Conservation (phyloP, 192 early-diverging fungal genomes). For the Entomortierella parvispora region DNA sequence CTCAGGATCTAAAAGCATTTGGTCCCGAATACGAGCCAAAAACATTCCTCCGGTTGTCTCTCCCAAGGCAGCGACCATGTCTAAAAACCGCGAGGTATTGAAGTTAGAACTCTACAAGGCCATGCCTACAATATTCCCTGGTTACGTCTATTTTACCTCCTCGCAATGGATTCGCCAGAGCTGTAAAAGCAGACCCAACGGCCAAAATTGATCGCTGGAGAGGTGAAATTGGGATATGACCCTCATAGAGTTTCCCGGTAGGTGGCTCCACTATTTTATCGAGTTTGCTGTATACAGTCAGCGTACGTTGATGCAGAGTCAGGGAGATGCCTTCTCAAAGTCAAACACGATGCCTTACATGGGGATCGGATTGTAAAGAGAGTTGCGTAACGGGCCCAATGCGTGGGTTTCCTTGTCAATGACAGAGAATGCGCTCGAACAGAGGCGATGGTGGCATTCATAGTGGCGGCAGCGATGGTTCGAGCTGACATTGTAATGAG, state of each 20-base stretch:
- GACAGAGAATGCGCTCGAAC: too few species aligned
- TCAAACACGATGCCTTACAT: conserved; percentile 10
- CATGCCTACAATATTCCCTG: too few species aligned
- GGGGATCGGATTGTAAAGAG: conserved; percentile 20
- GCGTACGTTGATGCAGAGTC: too few species aligned
- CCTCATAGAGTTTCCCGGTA: conserved; percentile 59
- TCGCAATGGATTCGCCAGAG: conserved; percentile 79
- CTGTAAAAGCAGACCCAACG: conserved; percentile 79
- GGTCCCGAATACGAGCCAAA: conserved; percentile 74
- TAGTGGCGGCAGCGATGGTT: conserved; percentile 1
- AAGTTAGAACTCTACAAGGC: too few species aligned
- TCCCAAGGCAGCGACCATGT: conserved; percentile 89
- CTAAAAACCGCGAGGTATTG: conserved; percentile 49
- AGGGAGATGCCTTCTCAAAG: too few species aligned
- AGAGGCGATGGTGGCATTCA: not conserved
- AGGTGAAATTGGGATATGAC: conserved; percentile 72
- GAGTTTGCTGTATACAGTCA: too few species aligned
- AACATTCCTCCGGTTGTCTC: conserved; percentile 85
- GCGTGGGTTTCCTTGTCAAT: not conserved
- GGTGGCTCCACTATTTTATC: conserved; percentile 43
- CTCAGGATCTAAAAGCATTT: conserved; percentile 77
- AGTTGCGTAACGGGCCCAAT: not conserved
- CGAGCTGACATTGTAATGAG: conserved; percentile 19
- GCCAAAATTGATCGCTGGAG: conserved; percentile 74
- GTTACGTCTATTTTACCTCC: too few species aligned